Percentiles rank a stretch among this genome's conserved stretches.
phyloP scores from a whole-genome alignment of 305 asterid species.

The Fraxinus ornus region DNA sequence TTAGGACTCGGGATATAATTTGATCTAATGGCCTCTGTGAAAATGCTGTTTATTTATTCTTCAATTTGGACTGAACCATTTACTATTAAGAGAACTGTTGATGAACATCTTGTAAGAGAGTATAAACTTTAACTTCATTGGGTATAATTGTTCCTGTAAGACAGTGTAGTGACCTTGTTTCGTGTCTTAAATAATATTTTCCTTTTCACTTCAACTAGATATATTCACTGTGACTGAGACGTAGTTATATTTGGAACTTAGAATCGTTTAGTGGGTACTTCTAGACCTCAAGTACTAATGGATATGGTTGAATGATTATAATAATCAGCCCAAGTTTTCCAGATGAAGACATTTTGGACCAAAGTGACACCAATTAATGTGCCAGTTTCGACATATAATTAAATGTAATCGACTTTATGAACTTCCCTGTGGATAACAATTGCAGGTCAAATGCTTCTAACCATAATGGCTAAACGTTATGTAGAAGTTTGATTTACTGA shows the following conservation, averaged over 20 bases:
- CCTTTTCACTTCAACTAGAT: neutral
- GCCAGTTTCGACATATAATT: neutral
- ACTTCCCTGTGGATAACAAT: neutral
- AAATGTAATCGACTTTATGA: neutral
- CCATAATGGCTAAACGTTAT: neutral
- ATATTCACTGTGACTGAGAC: neutral
- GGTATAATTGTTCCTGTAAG: neutral
- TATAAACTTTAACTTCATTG: neutral
- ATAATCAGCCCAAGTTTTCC: neutral
- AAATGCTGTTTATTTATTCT: neutral
- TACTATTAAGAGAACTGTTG: neutral
- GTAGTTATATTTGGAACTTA: slow-evolving; percentile 7
- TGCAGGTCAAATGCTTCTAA: neutral
- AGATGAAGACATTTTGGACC: neutral
- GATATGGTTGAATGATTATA: neutral
- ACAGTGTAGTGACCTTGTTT: neutral
- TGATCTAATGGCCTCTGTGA: neutral
- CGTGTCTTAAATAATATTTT: neutral
- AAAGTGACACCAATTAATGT: neutral
- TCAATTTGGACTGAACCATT: neutral
- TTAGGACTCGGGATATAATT: neutral
- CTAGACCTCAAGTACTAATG: neutral
- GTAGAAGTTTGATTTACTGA: slow-evolving; percentile 5
- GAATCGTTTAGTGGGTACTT: slow-evolving; percentile 9
- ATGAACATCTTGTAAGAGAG: slow-evolving; percentile 9